Evolutionary conservation across 371 early-diverging fungal genomes (phyloP).

Genomic region (Mucor sp.): DNA sequence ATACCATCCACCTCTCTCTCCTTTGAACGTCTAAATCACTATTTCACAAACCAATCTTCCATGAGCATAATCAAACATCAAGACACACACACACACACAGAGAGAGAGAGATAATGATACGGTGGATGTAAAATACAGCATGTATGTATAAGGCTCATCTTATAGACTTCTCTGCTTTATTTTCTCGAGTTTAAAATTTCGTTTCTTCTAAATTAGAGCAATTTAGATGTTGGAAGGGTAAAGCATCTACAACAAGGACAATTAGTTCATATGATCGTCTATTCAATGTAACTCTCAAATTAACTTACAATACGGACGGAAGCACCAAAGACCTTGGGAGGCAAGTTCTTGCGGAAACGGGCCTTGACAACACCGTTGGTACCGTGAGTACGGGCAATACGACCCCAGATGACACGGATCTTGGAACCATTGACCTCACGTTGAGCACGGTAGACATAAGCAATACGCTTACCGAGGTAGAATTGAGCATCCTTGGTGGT

Average conservation of each 20-base stretch:
- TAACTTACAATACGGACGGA: slow-evolving; percentile 53
- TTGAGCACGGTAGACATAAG: slow-evolving; percentile 86
- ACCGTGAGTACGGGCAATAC: slow-evolving; percentile 92
- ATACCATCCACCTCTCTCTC: background rate
- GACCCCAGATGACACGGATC: slow-evolving; percentile 96
- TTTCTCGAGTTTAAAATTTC: background rate
- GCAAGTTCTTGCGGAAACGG: slow-evolving; percentile 92
- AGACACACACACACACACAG: background rate
- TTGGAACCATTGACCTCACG: slow-evolving; percentile 88
- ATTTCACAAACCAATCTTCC: background rate
- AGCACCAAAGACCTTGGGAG: slow-evolving; percentile 90
- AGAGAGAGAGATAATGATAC: background rate
- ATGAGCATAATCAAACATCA: background rate
- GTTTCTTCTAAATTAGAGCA: slow-evolving; percentile 2
- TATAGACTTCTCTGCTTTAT: background rate
- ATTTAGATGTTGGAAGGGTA: slow-evolving; percentile 87
- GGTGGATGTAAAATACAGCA: background rate
- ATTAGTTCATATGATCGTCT: background rate
- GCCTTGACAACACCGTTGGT: slow-evolving; percentile 91
- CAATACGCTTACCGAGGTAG: slow-evolving; percentile 88
- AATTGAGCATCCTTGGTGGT: slow-evolving; percentile 84
- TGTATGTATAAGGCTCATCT: background rate
- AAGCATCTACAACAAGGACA: slow-evolving; percentile 68
- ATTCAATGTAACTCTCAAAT: background rate
- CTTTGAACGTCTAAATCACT: background rate